Base-by-base conservation (phyloP, 306 rosid genomes). In the Pyrus betulifolia region DNA sequence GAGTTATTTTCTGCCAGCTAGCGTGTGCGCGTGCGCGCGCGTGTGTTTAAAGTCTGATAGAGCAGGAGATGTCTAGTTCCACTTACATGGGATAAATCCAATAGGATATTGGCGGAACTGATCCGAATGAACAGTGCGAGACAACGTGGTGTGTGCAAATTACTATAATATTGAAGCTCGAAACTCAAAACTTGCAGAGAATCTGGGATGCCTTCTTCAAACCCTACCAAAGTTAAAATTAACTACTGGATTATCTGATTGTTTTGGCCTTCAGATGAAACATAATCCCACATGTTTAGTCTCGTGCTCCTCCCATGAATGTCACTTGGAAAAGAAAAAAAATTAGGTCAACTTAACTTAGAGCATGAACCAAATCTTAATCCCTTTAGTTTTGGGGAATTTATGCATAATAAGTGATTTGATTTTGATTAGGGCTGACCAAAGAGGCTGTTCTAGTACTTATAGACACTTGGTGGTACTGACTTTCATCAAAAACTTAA, bases 281-380 rank as follows among this genome's bases (percentile, higher is more conserved):
- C 88, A 83, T 67, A 83, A 85, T 86, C 89, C 88, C 86, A 80
- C 88, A 88, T 82, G 91, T 83, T 85, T 67, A 85, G 84, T 85
- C 89, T 90, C 74, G 91, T 88, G 96, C 87, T 90, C 74, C 91
- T 79, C 89, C 83, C 49, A 67, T 44, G 64, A 71, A 65, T 54
- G 57, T 84, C 68, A 63, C 87, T 84, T 65, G 11, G 28, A 4
- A 45, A 45, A 12, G 4, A 12, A 13, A 45, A 4, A 3, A 46
- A 13, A 46, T 12, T 12, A 17, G 3, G 44, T 79, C 83, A 73
- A 54, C 82, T 55, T 7, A 25, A 62, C 67, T 22, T 55, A 76
- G 68, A 68, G 31, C 68, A 55, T 40, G 69, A 35, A 76, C 67
- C 73, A 44, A 31, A 4, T 21, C 63, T 14, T 23, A 17, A 11